Evolutionary conservation across 2,329 filamentous ascomycete genomes (phyloP), one percentile per base, ranked within the genome.

Genomic region (Diaporthe sp.): DNA sequence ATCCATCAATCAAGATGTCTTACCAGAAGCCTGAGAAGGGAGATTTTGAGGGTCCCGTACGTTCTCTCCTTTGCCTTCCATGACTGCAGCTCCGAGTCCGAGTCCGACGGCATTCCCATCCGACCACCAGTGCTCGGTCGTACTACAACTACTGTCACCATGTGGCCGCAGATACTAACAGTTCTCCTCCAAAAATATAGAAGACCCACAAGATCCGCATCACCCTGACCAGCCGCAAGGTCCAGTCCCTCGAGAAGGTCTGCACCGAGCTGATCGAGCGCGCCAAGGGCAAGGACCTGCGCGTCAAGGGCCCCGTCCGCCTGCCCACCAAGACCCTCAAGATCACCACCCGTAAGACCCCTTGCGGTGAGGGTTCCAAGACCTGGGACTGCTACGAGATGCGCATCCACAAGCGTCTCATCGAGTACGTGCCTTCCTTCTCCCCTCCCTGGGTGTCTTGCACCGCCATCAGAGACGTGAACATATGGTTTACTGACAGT

Each of bases 341-440:
- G 92, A 92, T 98, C 91, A 95, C 94, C 86, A 98, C 97, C 91
- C 94, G 97, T 85, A 99, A 99, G 94, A 98, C 97, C 80, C 97
- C 97, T 87, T 97, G 94, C 90, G 97, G 97, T 94, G 97, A 99
- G 93, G 97, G 97, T 90, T 97, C 94, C 88, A 99, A 99, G 95
- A 99, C 97, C 85, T 99, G 97, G 97, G 97, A 98, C 87, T 93
- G 91, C 88, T 99, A 91, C 88, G 96, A 99, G 94, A 97, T 99
- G 95, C 94, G 96, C 90, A 98, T 98, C 87, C 95, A 98, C 93
- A 98, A 98, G 94, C 94, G 96, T 83, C 91, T 98, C 85, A 98
- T 98, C 85, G 96, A 39, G 37, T 39, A 39, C 37, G 37, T 39
- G 37, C 37, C 37, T 39, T 3, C 37, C 12, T 34, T 0, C 34